Evolutionary conservation across 306 rosid genomes (phyloP).

Genomic region (Cicer judaicum): DNA sequence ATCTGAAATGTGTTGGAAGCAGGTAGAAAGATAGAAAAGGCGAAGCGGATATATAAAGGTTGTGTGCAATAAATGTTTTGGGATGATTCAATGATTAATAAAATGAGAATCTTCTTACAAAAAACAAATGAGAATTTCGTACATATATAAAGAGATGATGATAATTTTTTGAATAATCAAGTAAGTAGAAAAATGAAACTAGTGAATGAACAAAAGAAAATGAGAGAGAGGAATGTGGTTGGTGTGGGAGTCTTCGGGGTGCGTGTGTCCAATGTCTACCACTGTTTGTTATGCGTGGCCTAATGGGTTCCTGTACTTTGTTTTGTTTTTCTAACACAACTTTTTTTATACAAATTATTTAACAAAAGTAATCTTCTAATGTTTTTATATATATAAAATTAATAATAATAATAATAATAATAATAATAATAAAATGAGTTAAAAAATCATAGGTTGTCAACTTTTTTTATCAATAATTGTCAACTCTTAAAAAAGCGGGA

Average conservation of each 20-base stretch:
- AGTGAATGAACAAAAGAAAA: neutral
- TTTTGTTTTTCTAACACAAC: neutral
- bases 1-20: neutral
- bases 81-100: too few species aligned
- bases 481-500: too few species aligned
- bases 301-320: neutral
- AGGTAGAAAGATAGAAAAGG: neutral
- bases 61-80: neutral
- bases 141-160: too few species aligned
- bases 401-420: too few species aligned
- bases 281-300: neutral
- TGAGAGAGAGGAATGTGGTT: neutral
- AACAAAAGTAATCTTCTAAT: too few species aligned
- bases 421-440: too few species aligned
- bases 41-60: neutral
- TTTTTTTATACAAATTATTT: too few species aligned
- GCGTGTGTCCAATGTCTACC: slow-evolving; percentile 15
- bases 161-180: neutral
- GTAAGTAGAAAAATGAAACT: neutral
- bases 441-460: too few species aligned
- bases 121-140: too few species aligned
- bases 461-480: too few species aligned
- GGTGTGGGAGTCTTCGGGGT: neutral
- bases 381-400: too few species aligned
- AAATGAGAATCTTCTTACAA: too few species aligned